Base-by-base conservation (phyloP, 108 stramenopile genomes). In the Pseudonitzschia multistriata region DNA sequence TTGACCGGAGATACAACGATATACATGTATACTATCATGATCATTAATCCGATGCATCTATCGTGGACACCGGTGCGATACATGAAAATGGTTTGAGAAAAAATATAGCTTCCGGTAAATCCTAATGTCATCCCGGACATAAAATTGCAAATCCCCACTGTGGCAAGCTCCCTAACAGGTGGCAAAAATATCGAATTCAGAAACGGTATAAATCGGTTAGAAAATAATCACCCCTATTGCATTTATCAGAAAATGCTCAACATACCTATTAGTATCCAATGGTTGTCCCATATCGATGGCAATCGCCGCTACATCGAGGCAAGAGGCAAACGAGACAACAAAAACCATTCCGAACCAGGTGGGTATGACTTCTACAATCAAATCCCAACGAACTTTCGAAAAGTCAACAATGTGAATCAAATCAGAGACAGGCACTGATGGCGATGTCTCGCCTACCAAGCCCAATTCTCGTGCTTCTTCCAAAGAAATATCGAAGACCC, bases 81-180 rank as follows among this genome's bases (percentile, higher is more conserved):
- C 1, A 95, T 97, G 72, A 99, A 98, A 36, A 97, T 95, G n/a
- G 98, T 99, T 84, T 99, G 98, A 14, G 86, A 89, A 78, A 99
- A 99, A 31, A 99, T 99, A 78, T 99, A 99, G 13, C 79, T 81
- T 8, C 98, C 98, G 11, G 97, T 98, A 71, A 95, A 97, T 49
- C 93, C 93, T 68, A 89, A 83, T 0, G 81, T 72, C 17, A 92
- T 49, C 22, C 53, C 42, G 6, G 21, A 79, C 83, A 77, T 71
- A 82, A 84, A 70, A 72, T 99, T 99, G 30, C 90, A 92, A 62
- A 97, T 88, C 28, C 96, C 91, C 1, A 97, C 96, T 21, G 96
- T 97, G 59, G 83, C 83, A 57, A 98, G 72, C 71, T 98, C 96
- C 70, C 81, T 77, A 22, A 5, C 2, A 24, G 21, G 40, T 40